Base-by-base conservation (phyloP, 2,329 filamentous ascomycete species). In the Zasmidium angulare region DNA sequence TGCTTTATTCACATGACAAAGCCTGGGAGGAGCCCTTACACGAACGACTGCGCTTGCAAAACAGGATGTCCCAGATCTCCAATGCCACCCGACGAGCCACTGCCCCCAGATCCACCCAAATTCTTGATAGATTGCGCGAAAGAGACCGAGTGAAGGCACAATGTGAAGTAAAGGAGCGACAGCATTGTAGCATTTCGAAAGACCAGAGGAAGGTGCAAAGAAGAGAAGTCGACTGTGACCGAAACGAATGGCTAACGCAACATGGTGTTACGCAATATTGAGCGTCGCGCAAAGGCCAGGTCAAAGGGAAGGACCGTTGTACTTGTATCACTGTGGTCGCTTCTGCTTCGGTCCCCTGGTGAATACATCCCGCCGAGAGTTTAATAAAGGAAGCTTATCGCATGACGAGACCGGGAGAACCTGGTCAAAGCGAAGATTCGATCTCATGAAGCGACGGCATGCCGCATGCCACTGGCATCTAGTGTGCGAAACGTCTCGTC, bases 41-140 rank as follows among this genome's bases (percentile, higher is more conserved):
- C 63, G 56, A 61, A 65, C 14, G 63, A 46, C 47, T 64, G 57
- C 20, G 62, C 56, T 20, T 61, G 17, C 31, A 58, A 49, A 10
- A 69, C 64, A 12, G 66, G 65, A 50, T 66, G 40, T 14, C 54
- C 55, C 10, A 56, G 31, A 53, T 66, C 61, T 10, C 67, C 67
- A 46, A 65, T 63, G 11, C 67, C 66, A 26, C 65, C 66, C 46
- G 31, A 51, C 17, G 43, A 43, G 2, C 65, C 65, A 56, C 46
- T 59, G 24, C 66, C 66, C 22, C 66, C 67, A 47, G 60, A 59
- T 9, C 49, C 43, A n/a, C 64, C 66, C n/a, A 64, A 56, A 29
- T 55, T 57, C 36, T 58, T 46, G 36, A 68, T 58, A 6, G 67
- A 68, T 22, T 63, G 63, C 24, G 60, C 60, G n/a, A 52, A 21